Evolutionary conservation across 768 basidiomycete genomes (phyloP).

Genomic region (Chalciporus piperatus): DNA sequence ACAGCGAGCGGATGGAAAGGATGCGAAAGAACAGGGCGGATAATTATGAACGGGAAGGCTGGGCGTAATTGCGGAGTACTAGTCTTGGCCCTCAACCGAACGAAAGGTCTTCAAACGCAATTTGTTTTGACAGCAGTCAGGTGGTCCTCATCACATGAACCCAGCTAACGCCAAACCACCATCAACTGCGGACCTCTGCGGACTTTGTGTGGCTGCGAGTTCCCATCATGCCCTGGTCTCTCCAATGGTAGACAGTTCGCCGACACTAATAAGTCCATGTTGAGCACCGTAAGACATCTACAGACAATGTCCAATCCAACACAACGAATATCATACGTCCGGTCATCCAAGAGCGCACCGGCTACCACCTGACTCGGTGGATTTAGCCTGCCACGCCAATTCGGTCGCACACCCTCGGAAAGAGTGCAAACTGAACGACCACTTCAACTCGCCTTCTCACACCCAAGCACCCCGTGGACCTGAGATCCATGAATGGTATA

Average conservation of each 20-base stretch:
- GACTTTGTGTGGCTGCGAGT: constrained; percentile 1
- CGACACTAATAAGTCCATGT: neutral
- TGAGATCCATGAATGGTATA: neutral
- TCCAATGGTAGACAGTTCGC: neutral
- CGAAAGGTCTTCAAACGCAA: neutral
- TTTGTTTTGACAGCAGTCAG: constrained; percentile 12
- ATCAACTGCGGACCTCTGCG: constrained; percentile 2
- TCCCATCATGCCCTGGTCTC: neutral
- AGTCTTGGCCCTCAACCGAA: neutral
- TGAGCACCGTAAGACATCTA: neutral
- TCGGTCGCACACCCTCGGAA: neutral
- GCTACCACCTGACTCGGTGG: neutral
- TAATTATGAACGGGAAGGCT: neutral
- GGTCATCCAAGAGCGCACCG: neutral
- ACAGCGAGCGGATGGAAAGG: neutral
- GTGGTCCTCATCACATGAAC: constrained; percentile 13
- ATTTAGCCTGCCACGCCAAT: neutral
- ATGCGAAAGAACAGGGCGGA: too few relatives aligned
- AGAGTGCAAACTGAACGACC: neutral
- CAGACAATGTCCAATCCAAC: neutral
- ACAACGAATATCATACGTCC: too few relatives aligned
- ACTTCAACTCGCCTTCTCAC: neutral
- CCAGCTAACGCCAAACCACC: constrained; percentile 1
- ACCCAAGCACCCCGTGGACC: neutral
- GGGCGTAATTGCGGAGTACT: neutral